Percentiles rank a stretch among this genome's conserved stretches.
phyloP scores from a whole-genome alignment of 2,329 filamentous ascomycete genomes.

The Beauveria sp. region DNA sequence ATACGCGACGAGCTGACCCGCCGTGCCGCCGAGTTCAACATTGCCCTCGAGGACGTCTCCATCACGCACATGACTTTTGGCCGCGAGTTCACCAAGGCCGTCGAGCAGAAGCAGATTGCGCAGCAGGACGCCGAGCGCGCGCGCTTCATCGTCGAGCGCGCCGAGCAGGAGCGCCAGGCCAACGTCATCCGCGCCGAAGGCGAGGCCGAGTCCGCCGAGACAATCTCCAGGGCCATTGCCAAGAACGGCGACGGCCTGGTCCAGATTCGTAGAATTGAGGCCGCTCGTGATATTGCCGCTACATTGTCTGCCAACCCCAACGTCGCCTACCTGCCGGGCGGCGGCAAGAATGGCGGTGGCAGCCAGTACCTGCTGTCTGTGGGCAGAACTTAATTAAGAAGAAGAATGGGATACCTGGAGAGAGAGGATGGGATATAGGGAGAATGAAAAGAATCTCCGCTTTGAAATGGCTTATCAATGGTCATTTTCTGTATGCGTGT shows the following conservation, averaged over 20 bases:
- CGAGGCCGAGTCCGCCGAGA: constrained; percentile 93
- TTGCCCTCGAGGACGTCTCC: constrained; percentile 94
- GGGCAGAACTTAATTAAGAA: constrained; percentile 25
- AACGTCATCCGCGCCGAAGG: constrained; percentile 98
- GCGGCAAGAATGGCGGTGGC: constrained; percentile 56
- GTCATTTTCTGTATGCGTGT: constrained; percentile 6
- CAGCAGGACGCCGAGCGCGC: constrained; percentile 98
- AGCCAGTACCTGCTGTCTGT: constrained; percentile 48
- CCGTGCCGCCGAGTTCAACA: constrained; percentile 96
- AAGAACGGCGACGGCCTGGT: constrained; percentile 91
- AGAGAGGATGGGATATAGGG: constrained; percentile 9
- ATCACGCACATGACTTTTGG: constrained; percentile 99
- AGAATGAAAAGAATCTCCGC: constrained; percentile 24
- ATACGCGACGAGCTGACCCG: constrained; percentile 88
- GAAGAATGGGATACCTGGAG: no score
- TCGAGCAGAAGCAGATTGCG: constrained; percentile 99
- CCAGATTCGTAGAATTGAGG: constrained; percentile 95
- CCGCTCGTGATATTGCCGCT: constrained; percentile 88
- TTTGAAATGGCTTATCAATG: constrained; percentile 16
- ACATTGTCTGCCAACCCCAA: constrained; percentile 87
- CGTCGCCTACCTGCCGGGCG: constrained; percentile 85
- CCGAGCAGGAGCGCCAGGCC: constrained; percentile 96
- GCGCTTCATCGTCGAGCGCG: constrained; percentile 95
- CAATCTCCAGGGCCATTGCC: constrained; percentile 86
- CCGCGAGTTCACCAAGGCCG: constrained; percentile 95